Conservation (phyloP, 176 grass and related monocot species). For the Rhipidocladum racemiflorum region DNA sequence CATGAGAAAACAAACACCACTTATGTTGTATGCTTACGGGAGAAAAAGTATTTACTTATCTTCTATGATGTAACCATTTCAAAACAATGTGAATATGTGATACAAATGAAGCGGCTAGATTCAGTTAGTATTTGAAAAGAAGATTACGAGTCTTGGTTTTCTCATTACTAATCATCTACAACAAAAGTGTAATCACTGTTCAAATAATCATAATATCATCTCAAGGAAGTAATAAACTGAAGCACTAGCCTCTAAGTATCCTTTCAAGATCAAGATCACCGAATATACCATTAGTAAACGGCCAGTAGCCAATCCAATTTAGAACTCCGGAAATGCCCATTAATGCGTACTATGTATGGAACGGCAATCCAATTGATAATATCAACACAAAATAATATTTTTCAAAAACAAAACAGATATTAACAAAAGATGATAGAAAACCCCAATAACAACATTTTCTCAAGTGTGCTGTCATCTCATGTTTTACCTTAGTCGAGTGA, state of each 20-base stretch:
- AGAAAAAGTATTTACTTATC: no score
- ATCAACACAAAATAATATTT: neutral
- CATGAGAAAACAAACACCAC: no score
- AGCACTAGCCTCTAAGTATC: neutral
- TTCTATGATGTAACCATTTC: no score
- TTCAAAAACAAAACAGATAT: neutral
- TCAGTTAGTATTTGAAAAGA: neutral
- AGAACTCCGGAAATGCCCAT: neutral
- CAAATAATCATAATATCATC: neutral
- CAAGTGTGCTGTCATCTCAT: neutral
- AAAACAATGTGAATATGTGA: neutral
- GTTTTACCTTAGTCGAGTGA: slow-evolving; percentile 67
- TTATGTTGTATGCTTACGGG: no score
- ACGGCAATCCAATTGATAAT: neutral
- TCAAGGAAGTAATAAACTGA: neutral
- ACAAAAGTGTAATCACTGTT: no score
- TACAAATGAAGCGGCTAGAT: neutral
- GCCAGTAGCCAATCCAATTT: neutral
- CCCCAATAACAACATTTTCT: neutral
- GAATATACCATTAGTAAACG: neutral
- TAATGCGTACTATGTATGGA: neutral
- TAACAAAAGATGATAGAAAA: neutral
- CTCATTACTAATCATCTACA: neutral
- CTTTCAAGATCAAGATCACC: neutral
- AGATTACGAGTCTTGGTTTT: neutral